Evolutionary conservation across 192 early-diverging fungal genomes (phyloP), one percentile per base, ranked within the genome.

Genomic region (Allomyces macrogynus): DNA sequence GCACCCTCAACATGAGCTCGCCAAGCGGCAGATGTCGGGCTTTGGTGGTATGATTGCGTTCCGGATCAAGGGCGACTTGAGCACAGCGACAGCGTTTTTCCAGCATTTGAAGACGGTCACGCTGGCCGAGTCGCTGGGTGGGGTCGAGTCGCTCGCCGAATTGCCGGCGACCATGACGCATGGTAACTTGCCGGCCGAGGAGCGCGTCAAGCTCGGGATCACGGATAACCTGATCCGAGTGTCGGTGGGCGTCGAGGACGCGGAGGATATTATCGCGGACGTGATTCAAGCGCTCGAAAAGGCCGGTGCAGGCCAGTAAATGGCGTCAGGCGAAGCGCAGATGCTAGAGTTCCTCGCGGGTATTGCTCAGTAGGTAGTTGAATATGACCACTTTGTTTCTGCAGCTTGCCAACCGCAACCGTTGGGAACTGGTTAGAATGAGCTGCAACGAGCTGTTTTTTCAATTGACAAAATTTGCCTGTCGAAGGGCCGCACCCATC

Each of bases 11-110:
- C 93, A 99, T 76, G 83, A 76, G 25, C 81, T 99, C 44, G 95
- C 95, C 40, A 81, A 83, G 73, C 78, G 79, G 1, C 95, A 99
- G 71, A 86, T 88, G 72, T 77, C 76, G 61, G 95, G 95, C 1
- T 99, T 91, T 67, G 93, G 93, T 69, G 93, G 93, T 24, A 99
- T 99, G 93, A 74, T 99, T 24, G 86, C 87, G 23, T 95, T 99
- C 86, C 80, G 89, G 24, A 85, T 95, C 74, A 88, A 85, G 72
- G 91, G 89, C 62, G 76, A 81, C 70, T 74, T 92, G 1, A 76
- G 79, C 23, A 84, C 83, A 5, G 88, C 87, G 66, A 92, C 94
- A 72, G 75, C 69, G 44, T 95, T 99, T 80, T 78, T 99, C 61
- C 73, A 81, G 63, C 70, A 79, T 65, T 81, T 90, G n/a, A 77